Base-by-base conservation (phyloP, 2,329 filamentous ascomycete genomes). In the Cladorrhinum sp. region DNA sequence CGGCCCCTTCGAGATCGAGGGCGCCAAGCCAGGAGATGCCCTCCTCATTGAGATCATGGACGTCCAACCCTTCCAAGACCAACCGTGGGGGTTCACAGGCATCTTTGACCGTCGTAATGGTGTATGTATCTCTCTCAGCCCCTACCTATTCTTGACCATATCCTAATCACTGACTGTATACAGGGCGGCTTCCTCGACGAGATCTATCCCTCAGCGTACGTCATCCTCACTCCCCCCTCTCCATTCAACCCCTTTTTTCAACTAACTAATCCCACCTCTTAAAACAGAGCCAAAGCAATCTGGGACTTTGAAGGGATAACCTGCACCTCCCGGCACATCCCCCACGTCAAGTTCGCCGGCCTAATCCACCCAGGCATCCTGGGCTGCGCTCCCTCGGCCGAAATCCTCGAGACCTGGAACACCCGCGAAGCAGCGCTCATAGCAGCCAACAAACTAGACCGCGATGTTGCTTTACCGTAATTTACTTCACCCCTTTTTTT, bases 341-440 rank as follows among this genome's bases (percentile, higher is more conserved):
- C 91, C 0, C 88, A 90, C 64, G 92, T 96, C 48, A 88, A 91
- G 48, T 96, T 96, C 72, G 86, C 92, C 0, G 92, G 93, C 0
- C 81, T 96, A 29, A 96, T 96, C 71, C 93, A 96, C 72, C 93
- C 93, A 0, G 93, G 93, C 3, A 96, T 97, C 65, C 79, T 97
- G 9, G 93, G 93, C 18, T 96, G 92, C 70, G 93, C 93, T 0
- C 93, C 93, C 0, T 93, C 90, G 0, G 78, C 85, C 2, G 87
- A 91, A 66, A 79, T 97, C 16, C 84, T 96, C 10, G 85, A 83
- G 0, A 87, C 85, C 56, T 96, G 93, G 93, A 96, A 96, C 71
- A 81, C 79, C 61, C 89, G 93, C 32, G 93, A 97, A 74, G 87
- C 77, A 12, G 90, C 93, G 64, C 81, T 97, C 9, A 93, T 96